These are phyloP conservation scores for Albizia julibrissin DNA, from an alignment of 306 rosid species.

Conservation along the genomic window DNA sequence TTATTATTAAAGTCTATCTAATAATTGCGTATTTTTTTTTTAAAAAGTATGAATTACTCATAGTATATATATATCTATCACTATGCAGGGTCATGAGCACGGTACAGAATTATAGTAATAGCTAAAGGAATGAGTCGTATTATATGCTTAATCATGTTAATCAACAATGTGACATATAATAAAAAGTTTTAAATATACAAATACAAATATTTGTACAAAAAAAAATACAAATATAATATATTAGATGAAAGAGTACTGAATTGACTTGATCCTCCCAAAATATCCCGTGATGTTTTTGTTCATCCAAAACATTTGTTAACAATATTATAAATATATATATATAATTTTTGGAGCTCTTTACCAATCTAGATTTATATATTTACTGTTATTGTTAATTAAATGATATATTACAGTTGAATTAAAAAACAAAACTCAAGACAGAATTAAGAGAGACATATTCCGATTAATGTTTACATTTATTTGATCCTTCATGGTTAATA, in stretches of 20 bases:
- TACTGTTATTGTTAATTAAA: not conserved
- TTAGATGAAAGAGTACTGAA: not conserved
- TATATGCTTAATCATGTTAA: no score
- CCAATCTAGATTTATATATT: not conserved
- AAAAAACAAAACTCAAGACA: not conserved
- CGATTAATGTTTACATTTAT: not conserved
- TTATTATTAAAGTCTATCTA: no score
- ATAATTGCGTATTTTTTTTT: no score
- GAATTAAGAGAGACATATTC: not conserved
- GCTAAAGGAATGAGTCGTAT: no score
- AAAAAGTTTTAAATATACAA: no score
- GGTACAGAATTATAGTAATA: no score
- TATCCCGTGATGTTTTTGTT: not conserved
- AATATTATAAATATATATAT: not conserved
- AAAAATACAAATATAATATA: not conserved
- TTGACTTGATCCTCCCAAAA: not conserved
- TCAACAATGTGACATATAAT: no score
- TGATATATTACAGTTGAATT: not conserved
- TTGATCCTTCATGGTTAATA: not conserved
- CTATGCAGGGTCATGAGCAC: no score
- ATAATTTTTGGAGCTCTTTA: not conserved
- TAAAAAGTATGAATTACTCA: no score
- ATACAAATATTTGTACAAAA: no score
- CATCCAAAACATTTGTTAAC: not conserved
- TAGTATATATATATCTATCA: no score